Evolutionary conservation across 805 yeast species (phyloP), one percentile per base, ranked within the genome.

Genomic region (Starmerella potacharoeniae): DNA sequence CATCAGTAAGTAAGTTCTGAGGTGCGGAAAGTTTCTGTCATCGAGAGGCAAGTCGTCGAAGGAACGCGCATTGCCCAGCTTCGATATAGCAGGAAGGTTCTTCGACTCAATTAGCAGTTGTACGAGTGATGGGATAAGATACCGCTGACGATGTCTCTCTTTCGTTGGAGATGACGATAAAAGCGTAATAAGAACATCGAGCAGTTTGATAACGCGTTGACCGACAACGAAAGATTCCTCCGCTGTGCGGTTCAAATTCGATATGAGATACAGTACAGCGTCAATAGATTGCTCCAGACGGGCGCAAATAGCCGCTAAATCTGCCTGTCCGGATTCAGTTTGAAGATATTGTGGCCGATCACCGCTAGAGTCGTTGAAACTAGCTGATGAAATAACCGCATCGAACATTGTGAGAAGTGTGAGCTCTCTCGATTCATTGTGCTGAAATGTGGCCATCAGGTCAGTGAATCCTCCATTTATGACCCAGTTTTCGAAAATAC

Each of bases 11-110:
- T 41, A 31, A 3, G 55, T 35, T 16, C 45, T 39, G 28, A 59
- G 28, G 13, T 36, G 47, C 0, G 64, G 63, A 37, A 60, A 57
- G 6, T 56, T 59, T 16, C 39, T 8, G 6, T 56, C 53, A 16
- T 55, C 46, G 3, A 52, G 57, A 30, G 54, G 56, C 6, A 30
- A 6, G 11, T 57, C 46, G 1, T 43, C 49, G 16, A 35, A 28
- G 6, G 29, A 13, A 3, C 45, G 17, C 13, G 33, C 17, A 3
- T 46, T 33, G 30, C 53, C 49, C 29, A 57, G 52, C 34, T 58
- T 58, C 9, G 52, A 43, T n/a, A 36, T 52, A 13, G 44, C 41
- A 1, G 61, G 61, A 2, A 55, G 10, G 16, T 10, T 41, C 53
- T 49, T n/a, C 54, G 50, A 28, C 47, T 42, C 49, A 14, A 17